These are phyloP conservation scores for Tricholoma sp. DNA, from an alignment of 768 basidiomycete species.

Conservation along the genomic window DNA sequence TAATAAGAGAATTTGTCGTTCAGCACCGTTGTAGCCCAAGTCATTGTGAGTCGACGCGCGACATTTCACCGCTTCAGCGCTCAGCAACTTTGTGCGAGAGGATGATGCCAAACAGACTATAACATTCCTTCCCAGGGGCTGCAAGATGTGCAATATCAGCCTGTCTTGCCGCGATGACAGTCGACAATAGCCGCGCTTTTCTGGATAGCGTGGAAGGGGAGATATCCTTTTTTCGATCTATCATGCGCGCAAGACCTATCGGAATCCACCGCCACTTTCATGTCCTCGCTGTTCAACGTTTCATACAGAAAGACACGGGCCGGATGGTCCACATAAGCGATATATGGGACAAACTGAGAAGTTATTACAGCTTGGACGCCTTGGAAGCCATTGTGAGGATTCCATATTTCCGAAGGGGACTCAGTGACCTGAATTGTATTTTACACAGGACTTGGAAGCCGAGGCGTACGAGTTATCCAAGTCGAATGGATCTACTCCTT, in stretches of 20 bases:
- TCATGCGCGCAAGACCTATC: slow-evolving; percentile 78
- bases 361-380: slow-evolving; percentile 70
- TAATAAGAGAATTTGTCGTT: too few relatives aligned
- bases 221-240: slow-evolving; percentile 77
- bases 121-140: background rate
- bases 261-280: slow-evolving; percentile 84
- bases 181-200: slow-evolving; percentile 29
- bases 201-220: slow-evolving; percentile 78
- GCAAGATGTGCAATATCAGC: slow-evolving; percentile 2
- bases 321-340: slow-evolving; percentile 51
- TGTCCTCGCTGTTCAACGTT: slow-evolving; percentile 65
- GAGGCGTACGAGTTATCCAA: slow-evolving; percentile 38
- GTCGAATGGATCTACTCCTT: slow-evolving; percentile 38
- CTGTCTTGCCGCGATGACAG: slow-evolving; percentile 12
- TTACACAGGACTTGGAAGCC: slow-evolving; percentile 36
- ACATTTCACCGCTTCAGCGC: too few relatives aligned
- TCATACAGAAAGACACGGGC: slow-evolving; percentile 69
- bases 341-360: slow-evolving; percentile 71
- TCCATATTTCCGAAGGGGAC: slow-evolving; percentile 1
- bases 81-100: background rate
- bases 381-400: slow-evolving; percentile 64
- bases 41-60: too few relatives aligned
- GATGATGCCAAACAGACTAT: background rate
- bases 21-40: too few relatives aligned
- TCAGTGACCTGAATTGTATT: slow-evolving; percentile 12